These are phyloP conservation scores for Crucihimalaya himalaica DNA, from an alignment of 345 rosid genomes.

Conservation along the genomic window DNA sequence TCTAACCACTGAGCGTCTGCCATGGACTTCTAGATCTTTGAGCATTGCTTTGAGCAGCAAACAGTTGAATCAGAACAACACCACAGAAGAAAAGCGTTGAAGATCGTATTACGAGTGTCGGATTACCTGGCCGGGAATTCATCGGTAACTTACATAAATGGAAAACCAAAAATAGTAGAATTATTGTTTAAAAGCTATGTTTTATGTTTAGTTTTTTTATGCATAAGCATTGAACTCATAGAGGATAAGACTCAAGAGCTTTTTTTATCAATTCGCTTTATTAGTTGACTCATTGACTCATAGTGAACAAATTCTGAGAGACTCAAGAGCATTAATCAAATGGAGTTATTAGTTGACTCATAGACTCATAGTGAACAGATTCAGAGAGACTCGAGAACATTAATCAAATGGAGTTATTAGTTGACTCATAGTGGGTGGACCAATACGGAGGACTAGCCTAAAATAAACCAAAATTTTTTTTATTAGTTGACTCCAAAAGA, in stretches of 20 bases:
- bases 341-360: background rate
- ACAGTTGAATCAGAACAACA: constrained; percentile 29
- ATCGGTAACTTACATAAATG: background rate
- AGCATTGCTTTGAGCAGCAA: constrained; percentile 46
- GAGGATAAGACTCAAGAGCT: background rate
- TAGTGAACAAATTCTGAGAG: background rate
- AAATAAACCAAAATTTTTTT: no score
- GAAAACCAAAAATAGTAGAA: background rate
- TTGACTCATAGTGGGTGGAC: no score
- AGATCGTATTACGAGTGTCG: background rate
- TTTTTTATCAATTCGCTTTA: background rate
- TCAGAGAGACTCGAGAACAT: no score
- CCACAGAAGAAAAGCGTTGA: constrained; percentile 5
- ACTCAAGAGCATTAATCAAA: background rate
- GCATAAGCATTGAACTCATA: background rate
- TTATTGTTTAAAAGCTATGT: background rate
- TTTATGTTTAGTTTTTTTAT: background rate
- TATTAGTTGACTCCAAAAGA: background rate
- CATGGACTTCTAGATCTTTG: constrained; percentile 47
- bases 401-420: no score
- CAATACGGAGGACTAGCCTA: background rate
- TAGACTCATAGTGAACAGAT: no score
- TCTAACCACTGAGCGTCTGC: constrained; percentile 51
- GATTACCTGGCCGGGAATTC: background rate
- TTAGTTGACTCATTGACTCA: background rate